Conservation (phyloP, 441 rosid genomes). For the Mallotus japonicus region DNA sequence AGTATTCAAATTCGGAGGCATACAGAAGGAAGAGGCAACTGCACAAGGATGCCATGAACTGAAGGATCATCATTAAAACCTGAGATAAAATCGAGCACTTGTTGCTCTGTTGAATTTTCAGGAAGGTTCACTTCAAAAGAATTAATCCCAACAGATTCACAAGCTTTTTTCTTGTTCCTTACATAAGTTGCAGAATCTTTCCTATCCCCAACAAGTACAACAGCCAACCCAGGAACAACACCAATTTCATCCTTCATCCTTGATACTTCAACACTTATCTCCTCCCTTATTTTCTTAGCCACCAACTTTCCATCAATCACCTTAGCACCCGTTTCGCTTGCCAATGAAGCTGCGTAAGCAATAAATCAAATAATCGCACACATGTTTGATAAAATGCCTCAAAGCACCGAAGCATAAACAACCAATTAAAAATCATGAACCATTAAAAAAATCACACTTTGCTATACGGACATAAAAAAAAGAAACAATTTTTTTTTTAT, state of each 20-base stretch:
- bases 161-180: conserved; percentile 86
- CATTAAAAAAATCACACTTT: too few species aligned
- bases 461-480: background rate
- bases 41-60: conserved; percentile 93
- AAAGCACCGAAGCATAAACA: background rate
- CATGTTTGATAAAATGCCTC: conserved; percentile 33
- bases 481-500: background rate
- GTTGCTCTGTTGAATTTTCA: conserved; percentile 56
- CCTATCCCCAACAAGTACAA: conserved; percentile 76
- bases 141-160: conserved; percentile 73
- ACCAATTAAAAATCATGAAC: too few species aligned
- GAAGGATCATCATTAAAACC: conserved; percentile 62
- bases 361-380: background rate
- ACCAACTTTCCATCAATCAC: conserved; percentile 76
- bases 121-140: conserved; percentile 63
- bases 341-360: conserved; percentile 36
- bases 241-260: conserved; percentile 74
- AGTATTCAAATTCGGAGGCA: conserved; percentile 21
- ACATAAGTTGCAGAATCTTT: conserved; percentile 87
- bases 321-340: conserved; percentile 41
- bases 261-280: conserved; percentile 57
- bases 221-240: conserved; percentile 77
- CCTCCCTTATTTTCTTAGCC: conserved; percentile 69
- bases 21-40: conserved; percentile 80
- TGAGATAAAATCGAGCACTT: conserved; percentile 55